phyloP scores from a whole-genome alignment of 1,284 basidiomycete species.

The Polyporus tsugae region DNA sequence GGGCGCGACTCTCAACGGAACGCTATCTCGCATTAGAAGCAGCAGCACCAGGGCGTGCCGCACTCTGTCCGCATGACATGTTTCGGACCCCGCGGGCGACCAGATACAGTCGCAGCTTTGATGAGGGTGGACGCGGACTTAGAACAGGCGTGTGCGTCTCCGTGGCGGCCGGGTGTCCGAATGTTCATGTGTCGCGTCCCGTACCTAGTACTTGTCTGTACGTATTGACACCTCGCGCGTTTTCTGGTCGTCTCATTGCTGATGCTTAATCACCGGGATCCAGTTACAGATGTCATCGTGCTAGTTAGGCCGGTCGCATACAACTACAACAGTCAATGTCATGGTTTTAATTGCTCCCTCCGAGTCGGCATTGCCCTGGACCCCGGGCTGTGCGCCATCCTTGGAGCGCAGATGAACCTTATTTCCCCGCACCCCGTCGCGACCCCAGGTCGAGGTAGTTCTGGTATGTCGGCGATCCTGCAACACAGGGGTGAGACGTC shows the following conservation, averaged over 20 bases:
- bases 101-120: slow-evolving; percentile 8
- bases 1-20: neutral
- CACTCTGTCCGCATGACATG: neutral
- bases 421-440: slow-evolving; percentile 14
- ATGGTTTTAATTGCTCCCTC: neutral
- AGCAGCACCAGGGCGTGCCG: neutral
- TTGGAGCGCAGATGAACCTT: slow-evolving; percentile 13
- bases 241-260: neutral
- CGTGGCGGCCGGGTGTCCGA: slow-evolving; percentile 4
- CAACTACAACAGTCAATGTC: neutral
- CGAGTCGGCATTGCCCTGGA: neutral
- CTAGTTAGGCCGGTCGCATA: neutral
- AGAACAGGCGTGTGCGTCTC: slow-evolving; percentile 1
- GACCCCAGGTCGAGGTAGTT: slow-evolving; percentile 1
- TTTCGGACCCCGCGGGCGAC: slow-evolving; percentile 4
- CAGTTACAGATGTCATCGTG: neutral
- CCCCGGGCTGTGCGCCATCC: slow-evolving; percentile 2
- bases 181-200: neutral
- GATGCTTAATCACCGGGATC: slow-evolving; percentile 6
- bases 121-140: slow-evolving; percentile 1
- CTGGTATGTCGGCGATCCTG: slow-evolving; percentile 7
- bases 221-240: neutral
- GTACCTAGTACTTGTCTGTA: neutral
- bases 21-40: neutral
- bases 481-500: neutral